phyloP scores from a whole-genome alignment of 345 rosid species.

The thale cress (Arabidopsis thaliana) region DNA sequence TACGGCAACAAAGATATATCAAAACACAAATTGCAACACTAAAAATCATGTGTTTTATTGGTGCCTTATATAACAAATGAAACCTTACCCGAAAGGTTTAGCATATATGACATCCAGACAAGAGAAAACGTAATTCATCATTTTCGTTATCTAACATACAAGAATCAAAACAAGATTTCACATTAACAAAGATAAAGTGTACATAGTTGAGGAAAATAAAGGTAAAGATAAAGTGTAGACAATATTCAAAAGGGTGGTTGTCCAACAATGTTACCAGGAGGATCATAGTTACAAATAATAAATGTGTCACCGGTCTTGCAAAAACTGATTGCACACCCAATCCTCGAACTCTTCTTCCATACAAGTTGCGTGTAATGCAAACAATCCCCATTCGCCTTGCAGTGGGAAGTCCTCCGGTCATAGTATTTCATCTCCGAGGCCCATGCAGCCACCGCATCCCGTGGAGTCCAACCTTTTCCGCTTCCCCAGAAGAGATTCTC shows the following conservation, averaged over 20 bases:
- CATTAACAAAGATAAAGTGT: background rate
- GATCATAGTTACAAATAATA: slow-evolving; percentile 63
- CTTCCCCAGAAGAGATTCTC: slow-evolving; percentile 73
- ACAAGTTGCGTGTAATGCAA: slow-evolving; percentile 69
- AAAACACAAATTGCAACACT: background rate
- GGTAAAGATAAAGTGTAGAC: background rate
- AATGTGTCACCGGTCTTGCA: slow-evolving; percentile 62
- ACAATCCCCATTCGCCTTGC: slow-evolving; percentile 52
- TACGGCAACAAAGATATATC: background rate
- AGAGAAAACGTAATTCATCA: background rate
- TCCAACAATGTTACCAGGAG: slow-evolving; percentile 68
- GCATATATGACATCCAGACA: background rate
- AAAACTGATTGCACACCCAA: slow-evolving; percentile 60
- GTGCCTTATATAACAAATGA: background rate
- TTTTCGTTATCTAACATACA: background rate
- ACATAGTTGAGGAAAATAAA: background rate
- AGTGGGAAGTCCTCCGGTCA: slow-evolving; percentile 51
- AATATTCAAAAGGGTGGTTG: slow-evolving; percentile 62
- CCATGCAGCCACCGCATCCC: slow-evolving; percentile 61
- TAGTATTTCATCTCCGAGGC: slow-evolving; percentile 56
- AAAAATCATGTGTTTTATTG: background rate
- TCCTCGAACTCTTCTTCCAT: slow-evolving; percentile 61
- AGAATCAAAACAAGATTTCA: background rate
- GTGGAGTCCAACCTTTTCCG: slow-evolving; percentile 58
- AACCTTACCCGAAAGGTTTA: background rate